Evolutionary conservation across 2,329 filamentous ascomycete species (phyloP).

Genomic region (Cordyceps farinosa): DNA sequence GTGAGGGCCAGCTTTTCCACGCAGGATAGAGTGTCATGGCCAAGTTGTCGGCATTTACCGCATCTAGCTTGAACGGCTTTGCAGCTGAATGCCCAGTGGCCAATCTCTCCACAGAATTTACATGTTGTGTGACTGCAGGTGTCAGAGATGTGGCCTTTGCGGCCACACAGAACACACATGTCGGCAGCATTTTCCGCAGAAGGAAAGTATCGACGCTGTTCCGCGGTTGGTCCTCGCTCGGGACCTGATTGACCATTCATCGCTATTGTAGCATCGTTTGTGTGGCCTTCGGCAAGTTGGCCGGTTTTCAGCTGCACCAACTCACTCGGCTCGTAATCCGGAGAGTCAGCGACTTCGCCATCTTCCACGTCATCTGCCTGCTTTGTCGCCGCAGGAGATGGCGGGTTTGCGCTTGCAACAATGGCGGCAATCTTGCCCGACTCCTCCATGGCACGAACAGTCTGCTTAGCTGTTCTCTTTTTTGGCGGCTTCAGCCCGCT

Average conservation of each 20-base stretch:
- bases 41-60: slow-evolving; percentile 58
- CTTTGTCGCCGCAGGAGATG: background rate
- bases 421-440: slow-evolving; percentile 24
- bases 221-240: slow-evolving; percentile 8
- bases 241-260: slow-evolving; percentile 22
- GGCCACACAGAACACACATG: slow-evolving; percentile 52
- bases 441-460: slow-evolving; percentile 27
- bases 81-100: slow-evolving; percentile 50
- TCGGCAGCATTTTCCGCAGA: slow-evolving; percentile 39
- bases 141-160: slow-evolving; percentile 42
- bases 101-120: slow-evolving; percentile 42
- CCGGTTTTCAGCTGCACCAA: background rate
- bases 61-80: slow-evolving; percentile 47
- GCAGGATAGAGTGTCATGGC: slow-evolving; percentile 53
- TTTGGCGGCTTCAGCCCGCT: slow-evolving; percentile 30
- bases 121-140: slow-evolving; percentile 47
- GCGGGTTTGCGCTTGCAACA: background rate
- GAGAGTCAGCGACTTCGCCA: slow-evolving; percentile 6
- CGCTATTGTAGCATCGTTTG: background rate
- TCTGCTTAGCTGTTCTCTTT: slow-evolving; percentile 30
- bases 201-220: slow-evolving; percentile 50
- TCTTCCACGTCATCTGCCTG: slow-evolving; percentile 1
- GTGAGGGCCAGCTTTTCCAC: slow-evolving; percentile 51
- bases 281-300: slow-evolving; percentile 11
- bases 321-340: slow-evolving; percentile 16